Base-by-base conservation (phyloP, 371 early-diverging fungal species). In the Actinomucor elegans region DNA sequence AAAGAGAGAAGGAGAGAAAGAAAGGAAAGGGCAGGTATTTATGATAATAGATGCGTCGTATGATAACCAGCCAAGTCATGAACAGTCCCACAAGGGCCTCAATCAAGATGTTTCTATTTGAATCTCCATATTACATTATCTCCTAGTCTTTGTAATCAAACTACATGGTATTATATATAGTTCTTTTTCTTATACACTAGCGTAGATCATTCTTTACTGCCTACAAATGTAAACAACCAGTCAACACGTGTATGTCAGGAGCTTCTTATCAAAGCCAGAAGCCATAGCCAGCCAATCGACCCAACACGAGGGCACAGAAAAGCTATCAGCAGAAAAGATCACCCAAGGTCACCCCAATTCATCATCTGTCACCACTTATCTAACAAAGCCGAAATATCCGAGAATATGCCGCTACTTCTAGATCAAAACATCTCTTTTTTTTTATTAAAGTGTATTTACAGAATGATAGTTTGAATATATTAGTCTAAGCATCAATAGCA, bases 301-400 rank as follows among this genome's bases (percentile, higher is more conserved):
- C 26, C 36, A 40, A 50, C 50, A 50, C 37, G 50, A 50, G 50
- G 50, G n/a, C n/a, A n/a, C n/a, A n/a, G n/a, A n/a, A n/a, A n/a
- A n/a, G n/a, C n/a, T n/a, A n/a, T n/a, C n/a, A n/a, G n/a, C n/a
- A n/a, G n/a, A n/a, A n/a, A n/a, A n/a, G n/a, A n/a, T n/a, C n/a
- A n/a, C n/a, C n/a, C n/a, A n/a, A n/a, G n/a, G n/a, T n/a, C n/a
- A n/a, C n/a, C n/a, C n/a, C n/a, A n/a, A n/a, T n/a, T n/a, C n/a
- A 12, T 40, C 24, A 24, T 41, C 36, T 41, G 12, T 38, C 7
- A 18, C n/a, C n/a, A n/a, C n/a, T n/a, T n/a, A n/a, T n/a, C n/a
- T n/a, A n/a, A n/a, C n/a, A n/a, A n/a, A n/a, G n/a, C n/a, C n/a
- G n/a, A n/a, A n/a, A n/a, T n/a, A n/a, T n/a, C n/a, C n/a, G n/a